phyloP scores from a whole-genome alignment of 169 alveolate species.

The Eimeria falciformis region DNA sequence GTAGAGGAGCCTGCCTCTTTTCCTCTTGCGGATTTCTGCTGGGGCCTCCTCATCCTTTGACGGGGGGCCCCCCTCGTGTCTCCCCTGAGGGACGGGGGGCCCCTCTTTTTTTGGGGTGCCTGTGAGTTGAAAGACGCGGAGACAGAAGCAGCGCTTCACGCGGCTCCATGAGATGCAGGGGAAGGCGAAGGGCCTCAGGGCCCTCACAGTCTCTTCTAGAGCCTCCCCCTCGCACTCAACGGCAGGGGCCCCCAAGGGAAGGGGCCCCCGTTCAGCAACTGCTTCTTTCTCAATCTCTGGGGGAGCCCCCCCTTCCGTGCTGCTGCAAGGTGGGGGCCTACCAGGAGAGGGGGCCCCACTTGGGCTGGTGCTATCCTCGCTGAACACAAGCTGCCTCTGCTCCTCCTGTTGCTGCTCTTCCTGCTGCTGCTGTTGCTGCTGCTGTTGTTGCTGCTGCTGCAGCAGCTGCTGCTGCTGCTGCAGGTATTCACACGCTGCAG shows the following conservation, averaged over 20 bases:
- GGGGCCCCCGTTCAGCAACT: background rate
- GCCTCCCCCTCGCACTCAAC: background rate
- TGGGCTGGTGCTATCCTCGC: background rate
- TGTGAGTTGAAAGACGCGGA: background rate
- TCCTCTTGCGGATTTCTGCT: background rate
- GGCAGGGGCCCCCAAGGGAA: background rate
- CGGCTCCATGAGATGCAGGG: constrained; percentile 24
- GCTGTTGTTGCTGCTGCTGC: constrained; percentile 7
- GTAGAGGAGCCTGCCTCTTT: constrained; percentile 18
- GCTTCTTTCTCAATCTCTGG: background rate
- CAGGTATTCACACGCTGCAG: constrained; percentile 3
- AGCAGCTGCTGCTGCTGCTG: background rate
- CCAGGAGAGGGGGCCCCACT: background rate
- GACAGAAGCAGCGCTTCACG: background rate
- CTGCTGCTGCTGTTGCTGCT: background rate
- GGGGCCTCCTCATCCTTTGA: background rate
- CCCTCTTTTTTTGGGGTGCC: background rate
- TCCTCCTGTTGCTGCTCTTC: background rate
- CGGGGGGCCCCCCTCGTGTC: background rate
- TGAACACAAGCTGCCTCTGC: background rate
- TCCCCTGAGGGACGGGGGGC: background rate
- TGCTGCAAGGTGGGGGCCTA: background rate
- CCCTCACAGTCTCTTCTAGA: background rate
- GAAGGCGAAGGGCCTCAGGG: background rate
- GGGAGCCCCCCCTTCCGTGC: background rate